Evolutionary conservation across 2,329 filamentous ascomycete genomes (phyloP).

Genomic region (Fusarium abutilonis): DNA sequence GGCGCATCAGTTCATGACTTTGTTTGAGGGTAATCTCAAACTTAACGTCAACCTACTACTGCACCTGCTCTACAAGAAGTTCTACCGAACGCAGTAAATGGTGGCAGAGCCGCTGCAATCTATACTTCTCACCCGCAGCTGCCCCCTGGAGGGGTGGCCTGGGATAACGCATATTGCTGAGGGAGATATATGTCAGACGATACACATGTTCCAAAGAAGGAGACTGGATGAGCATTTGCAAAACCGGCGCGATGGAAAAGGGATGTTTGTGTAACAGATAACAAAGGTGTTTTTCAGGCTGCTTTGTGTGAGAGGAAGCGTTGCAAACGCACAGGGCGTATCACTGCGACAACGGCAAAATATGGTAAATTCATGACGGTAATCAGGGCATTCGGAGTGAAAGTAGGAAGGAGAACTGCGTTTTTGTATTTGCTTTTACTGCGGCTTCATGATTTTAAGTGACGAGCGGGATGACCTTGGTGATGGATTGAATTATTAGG

Average conservation of each 20-base stretch:
- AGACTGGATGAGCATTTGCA: slow-evolving; percentile 41
- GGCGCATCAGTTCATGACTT: slow-evolving; percentile 92
- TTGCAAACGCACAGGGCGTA: slow-evolving; percentile 32
- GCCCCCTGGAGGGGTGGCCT: slow-evolving; percentile 31
- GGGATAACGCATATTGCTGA: slow-evolving; percentile 16
- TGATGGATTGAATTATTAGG: slow-evolving; percentile 33
- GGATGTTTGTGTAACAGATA: slow-evolving; percentile 30
- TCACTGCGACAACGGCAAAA: slow-evolving; percentile 37
- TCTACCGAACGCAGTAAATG: slow-evolving; percentile 77
- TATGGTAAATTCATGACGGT: slow-evolving; percentile 39
- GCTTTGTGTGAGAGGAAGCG: slow-evolving; percentile 35
- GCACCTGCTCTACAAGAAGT: slow-evolving; percentile 98
- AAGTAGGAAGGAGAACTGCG: slow-evolving; percentile 28
- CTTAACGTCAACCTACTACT: slow-evolving; percentile 97
- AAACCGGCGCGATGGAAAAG: slow-evolving; percentile 39
- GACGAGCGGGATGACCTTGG: slow-evolving; percentile 18
- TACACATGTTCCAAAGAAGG: slow-evolving; percentile 30
- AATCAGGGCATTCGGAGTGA: slow-evolving; percentile 33
- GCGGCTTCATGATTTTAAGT: slow-evolving; percentile 18
- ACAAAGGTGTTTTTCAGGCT: slow-evolving; percentile 40
- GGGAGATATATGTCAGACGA: slow-evolving; percentile 25
- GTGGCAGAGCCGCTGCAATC: slow-evolving; percentile 8
- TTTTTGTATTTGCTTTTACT: slow-evolving; percentile 24
- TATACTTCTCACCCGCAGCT: slow-evolving; percentile 14
- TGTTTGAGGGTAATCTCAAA: slow-evolving; percentile 86